Evolutionary conservation across 345 rosid species (phyloP).

Genomic region (Crucihimalaya himalaica): DNA sequence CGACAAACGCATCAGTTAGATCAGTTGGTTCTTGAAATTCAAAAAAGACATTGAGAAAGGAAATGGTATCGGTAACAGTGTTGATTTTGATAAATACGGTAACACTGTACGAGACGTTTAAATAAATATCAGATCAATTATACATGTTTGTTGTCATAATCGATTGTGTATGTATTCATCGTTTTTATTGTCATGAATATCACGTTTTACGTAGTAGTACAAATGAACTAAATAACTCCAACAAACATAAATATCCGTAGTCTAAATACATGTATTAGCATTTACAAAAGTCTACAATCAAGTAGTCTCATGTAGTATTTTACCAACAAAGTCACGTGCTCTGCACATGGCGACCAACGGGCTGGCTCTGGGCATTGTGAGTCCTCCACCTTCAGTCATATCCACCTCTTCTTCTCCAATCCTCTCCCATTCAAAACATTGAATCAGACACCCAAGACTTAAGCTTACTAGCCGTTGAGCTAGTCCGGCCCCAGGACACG

Average conservation of each 20-base stretch:
- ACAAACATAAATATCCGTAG: not conserved
- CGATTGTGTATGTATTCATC: too few relatives aligned
- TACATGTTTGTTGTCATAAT: too few relatives aligned
- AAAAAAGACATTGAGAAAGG: too few relatives aligned
- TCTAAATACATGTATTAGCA: not conserved
- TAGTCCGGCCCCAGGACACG: conserved; percentile 7
- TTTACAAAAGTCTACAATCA: not conserved
- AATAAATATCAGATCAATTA: too few relatives aligned
- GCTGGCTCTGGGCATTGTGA: not conserved
- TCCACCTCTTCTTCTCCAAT: not conserved
- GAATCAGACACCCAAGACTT: conserved; percentile 12
- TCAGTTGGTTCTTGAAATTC: too few relatives aligned
- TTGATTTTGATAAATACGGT: too few relatives aligned
- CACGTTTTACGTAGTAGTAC: not conserved
- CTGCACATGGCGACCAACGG: conserved; percentile 15
- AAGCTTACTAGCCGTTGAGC: not conserved
- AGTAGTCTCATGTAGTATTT: not conserved
- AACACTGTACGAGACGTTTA: too few relatives aligned
- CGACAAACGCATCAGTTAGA: too few relatives aligned
- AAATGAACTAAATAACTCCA: not conserved
- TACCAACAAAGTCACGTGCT: conserved; percentile 4
- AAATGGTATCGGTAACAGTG: too few relatives aligned
- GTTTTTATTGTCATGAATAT: not conserved
- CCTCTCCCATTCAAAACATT: conserved; percentile 26
- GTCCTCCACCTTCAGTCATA: conserved; percentile 13